phyloP scores from a whole-genome alignment of 257 asterid genomes.

The Coffea eugenioides region DNA sequence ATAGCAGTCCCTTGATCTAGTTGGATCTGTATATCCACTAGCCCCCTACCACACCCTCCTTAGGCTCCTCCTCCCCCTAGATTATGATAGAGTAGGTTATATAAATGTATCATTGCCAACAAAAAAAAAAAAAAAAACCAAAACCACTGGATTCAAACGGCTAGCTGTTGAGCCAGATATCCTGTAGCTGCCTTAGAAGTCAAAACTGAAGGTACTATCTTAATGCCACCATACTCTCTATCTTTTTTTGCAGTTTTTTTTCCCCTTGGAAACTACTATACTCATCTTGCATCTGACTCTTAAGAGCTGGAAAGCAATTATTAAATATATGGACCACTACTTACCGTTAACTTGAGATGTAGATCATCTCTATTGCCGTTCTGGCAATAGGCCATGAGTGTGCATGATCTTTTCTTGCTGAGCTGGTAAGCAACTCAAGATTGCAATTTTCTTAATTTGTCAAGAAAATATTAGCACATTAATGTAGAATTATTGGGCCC shows the following conservation, averaged over 20 bases:
- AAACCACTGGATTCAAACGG: constrained; percentile 9
- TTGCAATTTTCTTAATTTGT: background rate
- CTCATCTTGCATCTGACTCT: background rate
- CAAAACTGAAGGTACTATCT: background rate
- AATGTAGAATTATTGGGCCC: too few relatives aligned
- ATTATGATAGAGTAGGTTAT: too few relatives aligned
- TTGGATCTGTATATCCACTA: too few relatives aligned
- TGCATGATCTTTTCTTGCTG: background rate
- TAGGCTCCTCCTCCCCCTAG: too few relatives aligned
- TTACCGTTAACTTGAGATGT: background rate
- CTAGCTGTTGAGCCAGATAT: too few relatives aligned
- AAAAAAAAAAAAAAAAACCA: too few relatives aligned
- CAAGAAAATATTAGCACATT: too few relatives aligned
- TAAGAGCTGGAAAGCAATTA: background rate
- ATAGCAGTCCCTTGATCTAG: too few relatives aligned
- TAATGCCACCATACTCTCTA: background rate
- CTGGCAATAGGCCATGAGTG: background rate
- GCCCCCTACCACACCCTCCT: too few relatives aligned
- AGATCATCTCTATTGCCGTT: background rate
- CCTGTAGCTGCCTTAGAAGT: background rate
- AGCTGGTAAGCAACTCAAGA: background rate
- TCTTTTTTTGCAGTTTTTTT: too few relatives aligned
- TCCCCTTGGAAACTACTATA: background rate
- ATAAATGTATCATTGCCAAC: too few relatives aligned
- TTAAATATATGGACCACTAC: background rate